phyloP scores from a whole-genome alignment of 2,329 filamentous ascomycete species.

The Anthostomella pinea region DNA sequence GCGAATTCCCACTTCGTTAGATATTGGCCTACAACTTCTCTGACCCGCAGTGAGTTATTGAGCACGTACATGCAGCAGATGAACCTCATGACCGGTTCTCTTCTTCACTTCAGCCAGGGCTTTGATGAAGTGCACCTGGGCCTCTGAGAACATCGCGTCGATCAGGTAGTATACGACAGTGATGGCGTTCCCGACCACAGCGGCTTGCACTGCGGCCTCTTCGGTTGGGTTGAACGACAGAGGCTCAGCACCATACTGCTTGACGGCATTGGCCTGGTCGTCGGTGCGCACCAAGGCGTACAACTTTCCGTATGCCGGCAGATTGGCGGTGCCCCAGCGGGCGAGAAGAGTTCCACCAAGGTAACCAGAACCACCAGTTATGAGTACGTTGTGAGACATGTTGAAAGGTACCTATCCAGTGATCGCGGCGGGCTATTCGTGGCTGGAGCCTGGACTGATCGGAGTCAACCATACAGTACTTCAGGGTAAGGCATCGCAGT shows the following conservation, averaged over 20 bases:
- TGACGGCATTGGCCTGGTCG: slow-evolving; percentile 43
- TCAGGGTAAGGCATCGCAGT: too few species aligned
- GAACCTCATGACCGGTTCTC: slow-evolving; percentile 38
- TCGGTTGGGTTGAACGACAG: slow-evolving; percentile 39
- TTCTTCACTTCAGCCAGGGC: slow-evolving; percentile 44
- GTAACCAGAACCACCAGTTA: slow-evolving; percentile 53
- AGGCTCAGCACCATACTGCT: slow-evolving; percentile 41
- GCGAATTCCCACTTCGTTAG: slow-evolving; percentile 2
- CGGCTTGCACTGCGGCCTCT: slow-evolving; percentile 31
- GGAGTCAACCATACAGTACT: too few species aligned
- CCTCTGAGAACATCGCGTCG: slow-evolving; percentile 34
- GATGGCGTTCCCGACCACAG: slow-evolving; percentile 42
- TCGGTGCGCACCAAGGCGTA: slow-evolving; percentile 47
- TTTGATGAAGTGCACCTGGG: slow-evolving; percentile 41
- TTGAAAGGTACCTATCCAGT: not conserved
- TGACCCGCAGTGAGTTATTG: not conserved
- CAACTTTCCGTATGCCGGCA: slow-evolving; percentile 42
- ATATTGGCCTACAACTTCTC: not conserved
- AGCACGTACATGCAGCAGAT: slow-evolving; percentile 43
- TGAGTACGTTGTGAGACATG: slow-evolving; percentile 40
- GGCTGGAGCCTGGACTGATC: not conserved
- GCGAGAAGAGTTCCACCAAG: slow-evolving; percentile 49
- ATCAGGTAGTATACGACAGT: slow-evolving; percentile 48
- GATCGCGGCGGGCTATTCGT: too few species aligned
- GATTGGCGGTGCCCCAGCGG: slow-evolving; percentile 31